A percentile compares a stretch with the other conserved stretches of the same genome.
phyloP scores from a whole-genome alignment of 805 yeast species.

The Blastobotrys americana region DNA sequence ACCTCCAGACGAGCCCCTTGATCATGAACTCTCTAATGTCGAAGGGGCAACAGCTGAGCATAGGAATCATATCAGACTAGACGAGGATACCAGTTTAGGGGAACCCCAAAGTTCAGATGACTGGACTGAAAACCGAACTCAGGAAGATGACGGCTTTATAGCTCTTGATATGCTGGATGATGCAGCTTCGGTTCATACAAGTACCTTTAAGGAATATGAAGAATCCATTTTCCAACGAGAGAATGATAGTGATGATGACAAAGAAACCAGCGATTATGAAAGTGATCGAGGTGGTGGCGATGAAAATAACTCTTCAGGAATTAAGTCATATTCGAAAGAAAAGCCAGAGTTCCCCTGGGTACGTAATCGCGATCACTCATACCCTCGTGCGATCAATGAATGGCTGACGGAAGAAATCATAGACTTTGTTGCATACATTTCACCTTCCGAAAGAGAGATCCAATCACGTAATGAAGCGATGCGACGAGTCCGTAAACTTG shows the following conservation, averaged over 20 bases:
- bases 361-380: slow-evolving; percentile 66
- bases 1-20: too few species aligned
- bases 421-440: slow-evolving; percentile 76
- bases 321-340: too few species aligned
- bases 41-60: slow-evolving; percentile 1
- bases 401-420: slow-evolving; percentile 82
- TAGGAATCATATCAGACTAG: neutral
- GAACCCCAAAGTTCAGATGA: neutral
- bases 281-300: neutral
- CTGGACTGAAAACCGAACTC: neutral
- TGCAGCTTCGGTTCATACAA: slow-evolving; percentile 1
- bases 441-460: slow-evolving; percentile 76
- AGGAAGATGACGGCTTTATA: slow-evolving; percentile 6
- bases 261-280: neutral
- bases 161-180: slow-evolving; percentile 6
- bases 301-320: too few species aligned
- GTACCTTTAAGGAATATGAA: slow-evolving; percentile 5
- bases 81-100: neutral
- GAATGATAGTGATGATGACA: neutral
- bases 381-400: slow-evolving; percentile 68
- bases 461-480: slow-evolving; percentile 59
- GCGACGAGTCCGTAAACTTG: slow-evolving; percentile 46
- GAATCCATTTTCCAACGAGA: neutral
- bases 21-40: too few species aligned
- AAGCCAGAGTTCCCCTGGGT: slow-evolving; percentile 61